Evolutionary conservation across 139 green algal genomes (phyloP).

Genomic region (Pseudopediastrum boryanum): DNA sequence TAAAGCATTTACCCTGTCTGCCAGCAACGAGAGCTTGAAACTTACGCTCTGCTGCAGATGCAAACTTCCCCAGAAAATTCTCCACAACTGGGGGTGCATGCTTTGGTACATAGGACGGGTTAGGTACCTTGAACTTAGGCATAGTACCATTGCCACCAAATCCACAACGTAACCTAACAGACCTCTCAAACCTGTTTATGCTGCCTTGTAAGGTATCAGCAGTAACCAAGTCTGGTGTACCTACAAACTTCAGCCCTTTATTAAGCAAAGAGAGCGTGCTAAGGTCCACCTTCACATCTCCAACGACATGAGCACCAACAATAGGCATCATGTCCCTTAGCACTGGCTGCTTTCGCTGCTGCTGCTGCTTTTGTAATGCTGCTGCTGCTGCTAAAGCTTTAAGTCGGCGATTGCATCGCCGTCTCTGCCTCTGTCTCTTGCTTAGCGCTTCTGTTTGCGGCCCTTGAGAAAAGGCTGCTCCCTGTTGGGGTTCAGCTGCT

Average conservation of each 20-base stretch:
- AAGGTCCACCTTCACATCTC: too few relatives aligned
- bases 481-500: too few relatives aligned
- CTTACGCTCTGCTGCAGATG: background rate
- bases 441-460: too few relatives aligned
- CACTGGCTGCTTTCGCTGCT: too few relatives aligned
- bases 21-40: conserved; percentile 6
- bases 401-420: too few relatives aligned
- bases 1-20: background rate
- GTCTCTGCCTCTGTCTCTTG: too few relatives aligned
- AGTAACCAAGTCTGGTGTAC: background rate
- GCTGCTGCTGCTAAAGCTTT: too few relatives aligned
- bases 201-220: background rate
- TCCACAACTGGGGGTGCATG: background rate
- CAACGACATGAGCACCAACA: too few relatives aligned
- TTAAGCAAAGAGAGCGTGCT: too few relatives aligned
- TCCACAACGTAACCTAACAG: background rate
- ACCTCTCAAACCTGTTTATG: background rate
- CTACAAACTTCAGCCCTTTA: conserved; percentile 10
- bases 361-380: too few relatives aligned
- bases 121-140: background rate
- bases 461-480: too few relatives aligned
- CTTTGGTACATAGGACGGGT: background rate
- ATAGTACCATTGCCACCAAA: background rate
- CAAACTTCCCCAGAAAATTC: background rate
- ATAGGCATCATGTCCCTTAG: too few relatives aligned